A percentile compares a stretch with the other conserved stretches of the same genome.
Conservation (phyloP, 306 rosid species). For the Vicia faba region DNA sequence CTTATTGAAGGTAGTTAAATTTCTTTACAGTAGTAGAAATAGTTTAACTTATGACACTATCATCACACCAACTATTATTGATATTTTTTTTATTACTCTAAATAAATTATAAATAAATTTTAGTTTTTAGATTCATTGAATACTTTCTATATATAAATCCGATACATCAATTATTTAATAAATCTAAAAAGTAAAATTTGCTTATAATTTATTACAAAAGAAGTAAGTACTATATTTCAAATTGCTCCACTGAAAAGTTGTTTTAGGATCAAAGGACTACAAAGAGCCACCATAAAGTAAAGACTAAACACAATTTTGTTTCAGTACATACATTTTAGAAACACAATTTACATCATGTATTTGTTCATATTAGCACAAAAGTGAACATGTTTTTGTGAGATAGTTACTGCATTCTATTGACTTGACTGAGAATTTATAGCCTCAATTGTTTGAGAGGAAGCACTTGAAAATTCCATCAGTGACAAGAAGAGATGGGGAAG, state of each 20-base stretch:
- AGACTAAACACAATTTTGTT: slow-evolving; percentile 28
- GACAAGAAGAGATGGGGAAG: slow-evolving; percentile 77
- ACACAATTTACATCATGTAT: slow-evolving; percentile 24
- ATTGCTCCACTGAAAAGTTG: neutral
- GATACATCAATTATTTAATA: too few species aligned
- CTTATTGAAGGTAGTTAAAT: too few species aligned
- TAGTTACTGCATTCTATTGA: slow-evolving; percentile 45
- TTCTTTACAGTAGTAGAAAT: too few species aligned
- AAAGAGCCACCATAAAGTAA: slow-evolving; percentile 16
- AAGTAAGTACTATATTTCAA: slow-evolving; percentile 16
- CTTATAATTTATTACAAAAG: too few species aligned
- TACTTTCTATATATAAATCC: too few species aligned
- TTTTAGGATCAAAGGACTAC: slow-evolving; percentile 17
- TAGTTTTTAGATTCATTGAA: too few species aligned
- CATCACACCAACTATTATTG: too few species aligned
- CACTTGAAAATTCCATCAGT: slow-evolving; percentile 60
- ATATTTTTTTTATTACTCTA: too few species aligned
- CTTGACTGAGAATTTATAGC: slow-evolving; percentile 37
- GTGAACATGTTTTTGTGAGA: slow-evolving; percentile 26
- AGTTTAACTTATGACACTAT: too few species aligned
- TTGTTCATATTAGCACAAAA: slow-evolving; percentile 26
- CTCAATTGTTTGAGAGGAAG: slow-evolving; percentile 62
- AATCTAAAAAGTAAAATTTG: too few species aligned
- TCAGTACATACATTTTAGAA: slow-evolving; percentile 5
- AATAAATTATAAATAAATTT: too few species aligned